Evolutionary conservation across 2,329 filamentous ascomycete genomes (phyloP).

Genomic region (Laburnicola sp.): DNA sequence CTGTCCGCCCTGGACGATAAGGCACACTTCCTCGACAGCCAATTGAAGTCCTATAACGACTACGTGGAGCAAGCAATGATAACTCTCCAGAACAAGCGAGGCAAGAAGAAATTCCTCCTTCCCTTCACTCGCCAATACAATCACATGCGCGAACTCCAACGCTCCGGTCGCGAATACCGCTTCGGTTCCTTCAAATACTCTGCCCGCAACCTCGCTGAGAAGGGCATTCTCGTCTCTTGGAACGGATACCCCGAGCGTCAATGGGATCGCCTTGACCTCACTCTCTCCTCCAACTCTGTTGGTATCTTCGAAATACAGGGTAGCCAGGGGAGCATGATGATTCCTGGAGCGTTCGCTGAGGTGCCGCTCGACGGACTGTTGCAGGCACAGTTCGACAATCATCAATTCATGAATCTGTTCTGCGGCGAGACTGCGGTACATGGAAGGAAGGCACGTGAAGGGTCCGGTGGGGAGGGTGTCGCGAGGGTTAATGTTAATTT

Average conservation of each 20-base stretch:
- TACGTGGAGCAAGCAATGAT: slow-evolving; percentile 99
- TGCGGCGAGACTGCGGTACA: slow-evolving; percentile 31
- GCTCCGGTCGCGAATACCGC: slow-evolving; percentile 89
- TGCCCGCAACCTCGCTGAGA: slow-evolving; percentile 83
- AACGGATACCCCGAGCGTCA: slow-evolving; percentile 78
- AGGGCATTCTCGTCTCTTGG: slow-evolving; percentile 94
- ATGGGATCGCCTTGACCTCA: slow-evolving; percentile 91
- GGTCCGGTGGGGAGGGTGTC: slow-evolving; percentile 31
- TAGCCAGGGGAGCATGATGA: slow-evolving; percentile 88
- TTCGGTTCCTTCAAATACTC: slow-evolving; percentile 99
- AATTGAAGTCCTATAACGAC: slow-evolving; percentile 97
- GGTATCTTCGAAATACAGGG: slow-evolving; percentile 93
- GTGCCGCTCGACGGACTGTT: slow-evolving; percentile 90
- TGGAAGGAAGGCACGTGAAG: slow-evolving; percentile 20
- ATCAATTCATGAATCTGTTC: slow-evolving; percentile 94
- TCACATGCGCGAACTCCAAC: slow-evolving; percentile 93
- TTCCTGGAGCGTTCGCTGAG: slow-evolving; percentile 86
- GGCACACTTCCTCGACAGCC: slow-evolving; percentile 88
- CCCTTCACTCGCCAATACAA: slow-evolving; percentile 99
- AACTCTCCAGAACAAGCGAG: slow-evolving; percentile 95
- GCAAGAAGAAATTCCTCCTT: slow-evolving; percentile 89
- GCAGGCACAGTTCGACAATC: slow-evolving; percentile 95
- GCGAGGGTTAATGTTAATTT: slow-evolving; percentile 94
- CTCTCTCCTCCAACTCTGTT: slow-evolving; percentile 90
- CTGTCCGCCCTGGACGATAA: slow-evolving; percentile 78